A percentile compares a stretch with the other conserved stretches of the same genome.
Evolutionary conservation across 176 grass and related monocot species (phyloP).

Genomic region (Bonia amplexicaulis): DNA sequence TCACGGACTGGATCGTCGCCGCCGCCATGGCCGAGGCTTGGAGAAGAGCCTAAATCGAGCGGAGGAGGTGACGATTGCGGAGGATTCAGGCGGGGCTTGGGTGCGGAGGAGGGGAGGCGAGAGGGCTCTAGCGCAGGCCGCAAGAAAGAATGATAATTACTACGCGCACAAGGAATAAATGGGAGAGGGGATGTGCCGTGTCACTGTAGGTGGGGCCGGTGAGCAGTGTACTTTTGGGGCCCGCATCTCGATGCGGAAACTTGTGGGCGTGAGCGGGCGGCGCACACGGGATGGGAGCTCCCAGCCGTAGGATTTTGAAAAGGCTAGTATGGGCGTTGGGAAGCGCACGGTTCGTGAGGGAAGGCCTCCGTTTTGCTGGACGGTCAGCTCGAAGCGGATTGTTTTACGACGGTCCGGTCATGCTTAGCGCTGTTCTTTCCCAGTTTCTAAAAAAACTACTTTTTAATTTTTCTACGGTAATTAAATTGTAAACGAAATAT

Average conservation of each 20-base stretch:
- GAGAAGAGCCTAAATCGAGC: not conserved
- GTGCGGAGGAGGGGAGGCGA: not conserved
- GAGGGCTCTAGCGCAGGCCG: not conserved
- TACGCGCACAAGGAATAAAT: not conserved
- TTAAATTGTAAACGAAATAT: no score
- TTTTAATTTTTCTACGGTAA: no score
- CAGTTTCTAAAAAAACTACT: no score
- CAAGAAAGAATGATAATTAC: not conserved
- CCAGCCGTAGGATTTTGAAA: constrained; percentile 3
- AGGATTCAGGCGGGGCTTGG: not conserved
- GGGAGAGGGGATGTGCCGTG: no score
- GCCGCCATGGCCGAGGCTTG: constrained; percentile 11
- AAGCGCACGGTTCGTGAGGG: not conserved
- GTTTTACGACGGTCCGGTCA: no score
- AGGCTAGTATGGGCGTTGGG: not conserved
- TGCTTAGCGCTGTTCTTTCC: no score
- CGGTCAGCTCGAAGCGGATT: no score
- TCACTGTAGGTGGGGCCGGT: not conserved
- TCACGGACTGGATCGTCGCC: constrained; percentile 43
- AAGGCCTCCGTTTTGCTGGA: not conserved
- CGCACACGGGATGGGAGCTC: not conserved
- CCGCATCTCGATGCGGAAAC: not conserved
- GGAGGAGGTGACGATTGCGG: not conserved
- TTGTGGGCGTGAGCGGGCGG: not conserved
- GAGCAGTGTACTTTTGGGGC: no score